Percentiles rank a stretch among this genome's conserved stretches.
These are phyloP conservation scores for Colletotrichum shisoi DNA, from an alignment of 2,329 filamentous ascomycete species.

Conservation along the genomic window DNA sequence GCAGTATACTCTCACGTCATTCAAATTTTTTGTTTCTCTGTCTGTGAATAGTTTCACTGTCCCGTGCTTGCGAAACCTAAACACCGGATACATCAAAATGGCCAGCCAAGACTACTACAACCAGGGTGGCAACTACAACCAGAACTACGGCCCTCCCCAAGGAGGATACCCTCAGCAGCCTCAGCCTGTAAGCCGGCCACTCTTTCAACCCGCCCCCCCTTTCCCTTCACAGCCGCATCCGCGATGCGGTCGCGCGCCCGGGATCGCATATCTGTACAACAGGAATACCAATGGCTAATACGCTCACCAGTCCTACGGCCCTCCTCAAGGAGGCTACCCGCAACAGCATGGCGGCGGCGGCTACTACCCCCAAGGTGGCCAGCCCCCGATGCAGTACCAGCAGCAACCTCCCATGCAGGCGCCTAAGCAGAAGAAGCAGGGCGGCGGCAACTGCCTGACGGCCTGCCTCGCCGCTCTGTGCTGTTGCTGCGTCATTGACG, in stretches of 20 bases:
- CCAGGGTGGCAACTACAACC: conserved; percentile 44
- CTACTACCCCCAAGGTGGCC: conserved; percentile 45
- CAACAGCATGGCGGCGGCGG: conserved; percentile 44
- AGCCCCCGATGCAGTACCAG: conserved; percentile 56
- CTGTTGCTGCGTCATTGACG: conserved; percentile 61
- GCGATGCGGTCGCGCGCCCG: neutral
- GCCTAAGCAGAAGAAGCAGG: conserved; percentile 43
- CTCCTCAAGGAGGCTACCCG: conserved; percentile 45
- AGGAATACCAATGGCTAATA: conserved; percentile 22
- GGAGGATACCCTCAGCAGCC: conserved; percentile 51
- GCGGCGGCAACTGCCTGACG: conserved; percentile 54
- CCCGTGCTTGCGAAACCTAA: neutral
- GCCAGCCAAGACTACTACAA: conserved; percentile 55
- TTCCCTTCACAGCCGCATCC: neutral
- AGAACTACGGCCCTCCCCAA: conserved; percentile 31
- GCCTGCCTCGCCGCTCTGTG: conserved; percentile 59
- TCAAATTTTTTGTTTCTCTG: neutral
- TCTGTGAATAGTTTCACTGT: conserved; percentile 7
- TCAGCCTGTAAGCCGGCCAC: conserved; percentile 48
- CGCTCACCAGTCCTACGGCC: conserved; percentile 45
- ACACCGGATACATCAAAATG: conserved; percentile 43
- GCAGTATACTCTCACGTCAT: neutral
- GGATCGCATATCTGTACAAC: too few species aligned
- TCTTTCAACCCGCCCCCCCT: too few species aligned
- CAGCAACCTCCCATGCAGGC: conserved; percentile 47